phyloP scores from a whole-genome alignment of 1,284 basidiomycete genomes.

The Veloboletus limbatus region DNA sequence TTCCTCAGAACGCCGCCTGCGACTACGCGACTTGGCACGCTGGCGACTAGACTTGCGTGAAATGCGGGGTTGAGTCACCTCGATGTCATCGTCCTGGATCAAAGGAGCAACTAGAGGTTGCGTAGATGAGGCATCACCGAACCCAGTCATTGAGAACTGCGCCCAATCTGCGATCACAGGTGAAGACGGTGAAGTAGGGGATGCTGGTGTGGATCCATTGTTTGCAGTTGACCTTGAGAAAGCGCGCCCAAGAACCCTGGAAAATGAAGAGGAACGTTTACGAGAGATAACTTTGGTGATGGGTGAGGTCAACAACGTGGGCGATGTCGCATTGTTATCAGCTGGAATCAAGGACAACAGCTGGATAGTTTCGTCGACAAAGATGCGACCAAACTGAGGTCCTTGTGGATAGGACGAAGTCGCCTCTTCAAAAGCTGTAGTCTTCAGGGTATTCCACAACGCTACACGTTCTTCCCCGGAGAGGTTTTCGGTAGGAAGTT shows the following conservation, averaged over 20 bases:
- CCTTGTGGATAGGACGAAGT: conserved; percentile 19
- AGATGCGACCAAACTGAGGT: conserved; percentile 44
- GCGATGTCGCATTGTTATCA: conserved; percentile 15
- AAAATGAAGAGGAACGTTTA: conserved; percentile 21
- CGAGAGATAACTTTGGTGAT: conserved; percentile 17
- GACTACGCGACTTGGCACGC: conserved; percentile 22
- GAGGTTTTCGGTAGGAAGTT: conserved; percentile 36
- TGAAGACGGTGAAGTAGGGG: conserved; percentile 26
- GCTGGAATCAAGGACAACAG: conserved; percentile 29
- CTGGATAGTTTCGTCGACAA: conserved; percentile 67
- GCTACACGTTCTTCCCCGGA: conserved; percentile 37
- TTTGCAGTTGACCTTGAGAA: neutral
- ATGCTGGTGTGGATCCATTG: conserved; percentile 14
- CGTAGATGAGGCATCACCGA: conserved; percentile 45
- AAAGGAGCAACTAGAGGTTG: conserved; percentile 55
- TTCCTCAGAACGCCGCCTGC: conserved; percentile 25
- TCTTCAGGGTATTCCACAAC: conserved; percentile 55
- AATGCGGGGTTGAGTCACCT: conserved; percentile 48
- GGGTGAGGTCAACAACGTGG: conserved; percentile 26
- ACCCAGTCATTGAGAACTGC: conserved; percentile 62
- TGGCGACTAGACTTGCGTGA: conserved; percentile 23
- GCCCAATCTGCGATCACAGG: conserved; percentile 44
- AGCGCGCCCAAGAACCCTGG: conserved; percentile 12
- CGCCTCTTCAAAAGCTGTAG: conserved; percentile 30
- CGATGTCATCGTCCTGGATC: conserved; percentile 54